Conservation (phyloP, 768 basidiomycete genomes). For the Kwoniella dendrophila region DNA sequence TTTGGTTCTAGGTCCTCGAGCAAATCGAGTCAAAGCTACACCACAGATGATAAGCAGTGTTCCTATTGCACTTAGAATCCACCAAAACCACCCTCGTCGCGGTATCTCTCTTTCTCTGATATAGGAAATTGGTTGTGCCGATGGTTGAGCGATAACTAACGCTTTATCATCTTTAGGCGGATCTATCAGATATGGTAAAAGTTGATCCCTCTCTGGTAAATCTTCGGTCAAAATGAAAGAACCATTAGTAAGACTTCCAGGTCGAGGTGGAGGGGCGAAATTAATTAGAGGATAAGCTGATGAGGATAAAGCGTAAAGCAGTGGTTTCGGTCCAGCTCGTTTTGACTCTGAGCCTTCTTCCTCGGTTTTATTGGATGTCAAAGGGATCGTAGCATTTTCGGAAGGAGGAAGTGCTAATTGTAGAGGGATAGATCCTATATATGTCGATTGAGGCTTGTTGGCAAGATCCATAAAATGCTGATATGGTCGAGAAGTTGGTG, state of each 20-base stretch:
- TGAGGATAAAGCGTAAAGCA: constrained; percentile 81
- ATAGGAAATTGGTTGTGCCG: constrained; percentile 22
- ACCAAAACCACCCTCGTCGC: constrained; percentile 22
- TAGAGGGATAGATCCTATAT: constrained; percentile 63
- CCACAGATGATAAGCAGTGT: constrained; percentile 25
- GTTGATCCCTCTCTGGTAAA: constrained; percentile 40
- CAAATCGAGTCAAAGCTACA: constrained; percentile 11
- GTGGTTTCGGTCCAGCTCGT: constrained; percentile 14
- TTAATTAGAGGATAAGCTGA: constrained; percentile 76
- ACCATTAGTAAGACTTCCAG: constrained; percentile 38
- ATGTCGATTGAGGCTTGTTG: constrained; percentile 68
- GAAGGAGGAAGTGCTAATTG: constrained; percentile 23
- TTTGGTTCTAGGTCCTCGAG: constrained; percentile 9
- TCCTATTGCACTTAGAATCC: constrained; percentile 24
- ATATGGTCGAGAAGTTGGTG: constrained; percentile 52
- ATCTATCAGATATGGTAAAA: constrained; percentile 42
- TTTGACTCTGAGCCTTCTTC: constrained; percentile 57
- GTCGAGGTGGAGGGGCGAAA: constrained; percentile 53
- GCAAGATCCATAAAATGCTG: constrained; percentile 57
- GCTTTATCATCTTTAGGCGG: constrained; percentile 38
- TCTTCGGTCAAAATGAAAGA: constrained; percentile 44
- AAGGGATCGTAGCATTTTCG: neutral
- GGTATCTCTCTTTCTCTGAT: constrained; percentile 24
- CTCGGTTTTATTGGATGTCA: constrained; percentile 57
- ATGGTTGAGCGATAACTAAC: constrained; percentile 18